Evolutionary conservation across 345 rosid species (phyloP), one percentile per base, ranked within the genome.

Genomic region (Rhodomyrtus tomentosa): DNA sequence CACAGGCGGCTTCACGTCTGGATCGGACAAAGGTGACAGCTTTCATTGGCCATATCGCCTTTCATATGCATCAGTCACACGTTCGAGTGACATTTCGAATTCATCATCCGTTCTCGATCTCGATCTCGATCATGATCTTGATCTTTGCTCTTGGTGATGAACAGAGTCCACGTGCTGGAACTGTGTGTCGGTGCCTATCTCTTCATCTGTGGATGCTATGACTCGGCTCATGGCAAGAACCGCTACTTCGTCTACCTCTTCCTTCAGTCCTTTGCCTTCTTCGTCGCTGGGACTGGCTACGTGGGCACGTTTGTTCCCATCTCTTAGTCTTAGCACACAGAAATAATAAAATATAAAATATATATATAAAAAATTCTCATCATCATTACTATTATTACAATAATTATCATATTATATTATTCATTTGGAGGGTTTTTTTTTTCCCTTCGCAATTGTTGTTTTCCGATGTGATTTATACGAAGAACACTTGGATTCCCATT

Each of bases 151-250:
- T n/a, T 38, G 87, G 73, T 80, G n/a, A 25, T 11, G 62, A 32
- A 25, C 93, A 93, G 99, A 83, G 83, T 95, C 81, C 94, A 95
- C 86, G 32, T 91, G 82, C 38, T 92, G 81, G 99, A 96, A 94
- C 90, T 95, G 42, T 86, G 89, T 42, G 90, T 94, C 27, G 99
- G 98, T 80, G 90, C 85, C 16, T 96, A 92, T 88, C 95, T 96
- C 50, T 89, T 95, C 91, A 86, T 91, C 82, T 92, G 96, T 42
- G 99, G 95, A 6, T 91, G 95, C 90, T 94, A 93, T 45, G 98
- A 95, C 84, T 21, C 91, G 80, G 87, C 90, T 7, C 90, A 84
- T 8, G 96, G 99, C n/a, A 90, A 89, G 89, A 91, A 90, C 86
- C 90, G 89, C n/a, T 94, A 92, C 53, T 96, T 86, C 91, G 50